phyloP scores from a whole-genome alignment of 192 early-diverging fungal species.

The Backusella parvicylindrica region DNA sequence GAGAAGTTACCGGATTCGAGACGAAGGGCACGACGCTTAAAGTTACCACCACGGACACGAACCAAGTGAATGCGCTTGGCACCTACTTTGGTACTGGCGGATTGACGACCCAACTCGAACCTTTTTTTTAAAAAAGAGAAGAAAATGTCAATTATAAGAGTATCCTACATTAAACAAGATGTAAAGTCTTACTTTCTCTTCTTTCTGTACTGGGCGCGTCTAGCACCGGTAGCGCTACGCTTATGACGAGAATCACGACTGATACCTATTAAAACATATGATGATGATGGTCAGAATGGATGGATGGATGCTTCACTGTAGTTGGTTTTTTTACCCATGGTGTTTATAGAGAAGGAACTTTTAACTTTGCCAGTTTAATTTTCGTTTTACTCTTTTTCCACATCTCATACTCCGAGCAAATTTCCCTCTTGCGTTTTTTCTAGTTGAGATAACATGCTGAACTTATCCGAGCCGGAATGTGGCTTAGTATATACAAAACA shows the following conservation, averaged over 20 bases:
- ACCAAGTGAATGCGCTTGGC: conserved; percentile 95
- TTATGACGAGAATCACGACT: conserved; percentile 99
- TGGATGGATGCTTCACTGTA: conserved; percentile 27
- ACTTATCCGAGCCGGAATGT: not conserved
- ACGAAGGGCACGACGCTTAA: conserved; percentile 97
- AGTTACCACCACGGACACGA: conserved; percentile 98
- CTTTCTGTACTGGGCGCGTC: conserved; percentile 99
- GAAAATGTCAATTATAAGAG: not conserved
- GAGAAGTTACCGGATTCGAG: conserved; percentile 96
- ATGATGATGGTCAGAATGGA: not conserved
- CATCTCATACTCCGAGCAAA: conserved; percentile 10
- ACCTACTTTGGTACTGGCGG: conserved; percentile 97
- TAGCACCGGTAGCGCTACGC: conserved; percentile 95
- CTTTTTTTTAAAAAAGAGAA: conserved; percentile 16
- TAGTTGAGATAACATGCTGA: not conserved
- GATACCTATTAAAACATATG: conserved; percentile 71
- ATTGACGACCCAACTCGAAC: conserved; percentile 98
- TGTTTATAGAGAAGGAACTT: conserved; percentile 24
- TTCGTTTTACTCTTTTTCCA: conserved; percentile 7
- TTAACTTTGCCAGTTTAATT: not conserved
- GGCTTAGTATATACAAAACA: not conserved
- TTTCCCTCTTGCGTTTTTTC: not conserved
- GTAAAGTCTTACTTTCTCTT: conserved; percentile 83
- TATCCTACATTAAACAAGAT: not conserved
- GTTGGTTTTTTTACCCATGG: conserved; percentile 16